These are phyloP conservation scores for Mycena vitilis DNA, from an alignment of 768 basidiomycete species.

Conservation along the genomic window DNA sequence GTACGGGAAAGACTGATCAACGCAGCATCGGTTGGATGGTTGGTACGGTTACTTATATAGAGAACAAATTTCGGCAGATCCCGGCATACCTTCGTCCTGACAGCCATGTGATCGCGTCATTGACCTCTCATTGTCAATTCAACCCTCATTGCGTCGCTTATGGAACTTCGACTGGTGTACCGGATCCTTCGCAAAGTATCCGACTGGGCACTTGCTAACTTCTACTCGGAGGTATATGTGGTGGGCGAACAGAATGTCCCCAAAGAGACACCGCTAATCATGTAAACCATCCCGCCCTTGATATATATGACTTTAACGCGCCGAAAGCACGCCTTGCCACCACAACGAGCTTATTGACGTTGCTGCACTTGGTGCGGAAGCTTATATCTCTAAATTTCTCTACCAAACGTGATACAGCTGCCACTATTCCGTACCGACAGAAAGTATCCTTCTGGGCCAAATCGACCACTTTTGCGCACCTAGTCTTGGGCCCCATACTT, in stretches of 20 bases:
- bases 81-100: too few relatives aligned
- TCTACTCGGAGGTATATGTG: conserved; percentile 71
- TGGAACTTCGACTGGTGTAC: conserved; percentile 68
- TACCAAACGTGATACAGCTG: conserved; percentile 46
- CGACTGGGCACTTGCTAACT: conserved; percentile 67
- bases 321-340: conserved; percentile 65
- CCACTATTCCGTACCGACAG: conserved; percentile 68
- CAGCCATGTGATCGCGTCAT: conserved; percentile 1
- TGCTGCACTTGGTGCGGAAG: conserved; percentile 53
- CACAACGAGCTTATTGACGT: conserved; percentile 79
- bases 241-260: conserved; percentile 67
- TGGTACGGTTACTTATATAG: too few relatives aligned
- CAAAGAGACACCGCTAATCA: conserved; percentile 65
- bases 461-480: conserved; percentile 72
- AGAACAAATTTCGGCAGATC: too few relatives aligned
- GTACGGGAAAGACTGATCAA: too few relatives aligned
- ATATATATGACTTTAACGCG: conserved; percentile 5
- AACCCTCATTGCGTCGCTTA: conserved; percentile 26
- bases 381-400: not conserved
- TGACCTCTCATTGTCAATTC: not conserved
- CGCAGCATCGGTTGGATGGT: too few relatives aligned
- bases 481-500: conserved; percentile 61
- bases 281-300: conserved; percentile 52
- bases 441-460: conserved; percentile 79
- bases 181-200: conserved; percentile 70